Evolutionary conservation across 331 rosid genomes (phyloP), one percentile per base, ranked within the genome.

Genomic region (Quercus tomentella): DNA sequence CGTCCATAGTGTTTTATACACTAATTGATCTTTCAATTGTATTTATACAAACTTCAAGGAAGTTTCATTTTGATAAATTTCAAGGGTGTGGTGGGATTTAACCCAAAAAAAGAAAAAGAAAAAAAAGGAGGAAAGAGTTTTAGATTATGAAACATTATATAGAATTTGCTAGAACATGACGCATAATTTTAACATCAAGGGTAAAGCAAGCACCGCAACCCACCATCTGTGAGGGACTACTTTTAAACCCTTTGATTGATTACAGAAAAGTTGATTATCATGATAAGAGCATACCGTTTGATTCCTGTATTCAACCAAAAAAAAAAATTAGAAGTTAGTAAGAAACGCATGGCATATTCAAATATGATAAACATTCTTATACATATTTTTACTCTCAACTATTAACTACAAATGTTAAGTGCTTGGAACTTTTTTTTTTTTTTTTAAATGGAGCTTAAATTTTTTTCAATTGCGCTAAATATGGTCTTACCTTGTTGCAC

Each of bases 211-310:
- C 75, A 82, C 51, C 54, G 79, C 70, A 26, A 12, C 18, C 87
- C 87, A 85, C 87, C 86, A 74, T 20, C 81, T 85, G 30, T 73
- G 86, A 31, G 87, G 76, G 75, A 68, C 16, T 75, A 71, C 73
- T 70, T 69, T 79, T 4, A 79, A 75, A 60, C 81, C 66, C 54
- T 81, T 79, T 63, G 87, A 73, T 75, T 72, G 73, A 56, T 75
- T 82, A 54, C 93, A 91, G 33, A 5, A 78, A 57, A 65, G 79
- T 82, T 82, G 77, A 43, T 84, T 86, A 57, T 82, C 89, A 7
- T 87, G 82, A 54, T 79, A 82, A 30, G 88, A 81, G 78, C 89
- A 87, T 45, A 83, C 81, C 14, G 90, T 89, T 66, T 89, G 90
- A 63, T 89, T 89, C 87, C 91, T 91, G 49, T 54, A 83, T 73